Base-by-base conservation (phyloP, 495 filamentous ascomycete genomes). In the Pyrenopolyporus hunteri region DNA sequence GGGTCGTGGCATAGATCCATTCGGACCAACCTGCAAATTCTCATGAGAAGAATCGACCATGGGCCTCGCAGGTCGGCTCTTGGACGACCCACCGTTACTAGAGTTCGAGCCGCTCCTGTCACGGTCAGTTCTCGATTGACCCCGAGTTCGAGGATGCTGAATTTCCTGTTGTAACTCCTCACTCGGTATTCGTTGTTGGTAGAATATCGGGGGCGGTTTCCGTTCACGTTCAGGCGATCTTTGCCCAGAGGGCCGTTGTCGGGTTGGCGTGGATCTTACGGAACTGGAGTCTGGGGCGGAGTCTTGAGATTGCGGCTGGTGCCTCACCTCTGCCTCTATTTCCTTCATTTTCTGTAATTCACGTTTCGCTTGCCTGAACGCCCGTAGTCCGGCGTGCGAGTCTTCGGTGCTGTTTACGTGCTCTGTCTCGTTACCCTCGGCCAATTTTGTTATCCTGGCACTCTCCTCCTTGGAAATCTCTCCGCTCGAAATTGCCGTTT, bases 31-130 rank as follows among this genome's bases (percentile, higher is more conserved):
- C 19, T 75, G 74, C 37, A 57, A 35, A 35, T 63, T 65, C 20
- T 48, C 50, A 13, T 53, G 66, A 6, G 13, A 11, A n/a, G n/a
- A n/a, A n/a, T n/a, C 76, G 71, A 14, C 74, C 70, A 43, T 68
- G n/a, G n/a, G 74, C 39, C 81, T 82, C 36, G 63, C 56, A 5
- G 73, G 51, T 14, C 84, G 82, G 56, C 78, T 84, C 58, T 81
- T 80, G 2, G 84, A 84, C 9, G 81, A 80, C 28, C 66, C 67
- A 3, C 75, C 76, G 32, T 81, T 69, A 39, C 76, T 76, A 0
- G 82, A 78, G 42, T 89, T 85, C 0, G 87, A 89, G 45, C 78
- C 81, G 36, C 86, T 88, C 19, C 86, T 80, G 43, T 86, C 84
- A 23, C 85, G 73, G 23, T 80, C 81, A 2, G 76, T 57, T 20